Base-by-base conservation (phyloP, 495 filamentous ascomycete species). In the Neurospora sp. region DNA sequence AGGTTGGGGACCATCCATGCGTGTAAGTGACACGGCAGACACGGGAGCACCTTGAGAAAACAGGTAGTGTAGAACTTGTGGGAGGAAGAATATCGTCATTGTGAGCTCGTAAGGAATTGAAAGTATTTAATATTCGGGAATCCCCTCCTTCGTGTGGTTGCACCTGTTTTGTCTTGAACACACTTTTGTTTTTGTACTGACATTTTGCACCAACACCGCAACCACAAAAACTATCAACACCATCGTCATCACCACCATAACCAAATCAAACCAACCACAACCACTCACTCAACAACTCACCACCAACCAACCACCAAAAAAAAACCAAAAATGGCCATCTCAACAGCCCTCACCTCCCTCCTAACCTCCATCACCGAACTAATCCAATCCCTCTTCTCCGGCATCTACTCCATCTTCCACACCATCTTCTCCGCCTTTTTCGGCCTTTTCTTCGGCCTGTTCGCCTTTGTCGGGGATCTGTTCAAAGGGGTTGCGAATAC, bases 241-340 rank as follows among this genome's bases (percentile, higher is more conserved):
- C n/a, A n/a, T n/a, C n/a, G n/a, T n/a, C n/a, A n/a, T n/a, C n/a
- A n/a, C n/a, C n/a, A n/a, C n/a, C n/a, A n/a, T n/a, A n/a, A n/a
- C n/a, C n/a, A n/a, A 42, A 35, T 35, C 31, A 35, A 12, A 8
- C 22, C 68, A 44, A 18, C 44, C 40, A 40, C 40, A 73, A 11
- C 38, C 48, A 14, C 40, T 31, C 11, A 18, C n/a, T n/a, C n/a
- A n/a, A n/a, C n/a, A n/a, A n/a, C n/a, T n/a, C n/a, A n/a, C n/a
- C n/a, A n/a, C n/a, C n/a, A n/a, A n/a, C n/a, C n/a, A n/a, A n/a
- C n/a, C n/a, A n/a, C n/a, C n/a, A n/a, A n/a, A n/a, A n/a, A n/a
- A n/a, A n/a, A n/a, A n/a, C n/a, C n/a, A 27, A 77, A 81, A 74
- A 81, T 81, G 79, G 76, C 79, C 42, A 48, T 82, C 75, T 75